Conservation (phyloP, 345 rosid genomes). For the Brassica cretica region DNA sequence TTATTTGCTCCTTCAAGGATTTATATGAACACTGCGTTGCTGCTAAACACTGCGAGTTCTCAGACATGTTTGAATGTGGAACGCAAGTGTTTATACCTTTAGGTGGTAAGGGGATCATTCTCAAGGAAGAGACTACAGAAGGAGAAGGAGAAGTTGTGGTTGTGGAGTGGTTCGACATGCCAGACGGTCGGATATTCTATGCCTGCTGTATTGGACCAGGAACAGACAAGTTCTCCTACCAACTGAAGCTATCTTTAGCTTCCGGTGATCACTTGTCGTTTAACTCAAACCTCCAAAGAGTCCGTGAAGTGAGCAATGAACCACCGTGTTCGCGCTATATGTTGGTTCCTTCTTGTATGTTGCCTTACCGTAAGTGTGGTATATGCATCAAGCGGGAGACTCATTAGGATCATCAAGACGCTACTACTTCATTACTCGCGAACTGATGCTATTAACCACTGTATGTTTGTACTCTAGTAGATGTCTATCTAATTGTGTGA, state of each 20-base stretch:
- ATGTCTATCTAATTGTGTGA: no score
- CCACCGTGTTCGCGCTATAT: neutral
- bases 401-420: neutral
- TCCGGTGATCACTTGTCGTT: neutral
- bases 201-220: neutral
- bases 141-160: slow-evolving; percentile 10
- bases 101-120: neutral
- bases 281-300: neutral
- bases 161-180: neutral
- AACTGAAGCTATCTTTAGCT: neutral
- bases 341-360: neutral
- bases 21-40: no score
- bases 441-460: neutral
- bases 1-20: neutral
- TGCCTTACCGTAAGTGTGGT: neutral
- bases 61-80: neutral
- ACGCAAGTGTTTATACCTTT: no score
- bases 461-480: neutral
- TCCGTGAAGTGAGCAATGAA: neutral
- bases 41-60: no score
- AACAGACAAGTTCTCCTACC: neutral
- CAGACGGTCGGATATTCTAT: neutral
- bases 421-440: neutral
- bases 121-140: neutral
- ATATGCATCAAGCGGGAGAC: neutral